Base-by-base conservation (phyloP, 345 rosid genomes). In the Eucalyptus pumila region DNA sequence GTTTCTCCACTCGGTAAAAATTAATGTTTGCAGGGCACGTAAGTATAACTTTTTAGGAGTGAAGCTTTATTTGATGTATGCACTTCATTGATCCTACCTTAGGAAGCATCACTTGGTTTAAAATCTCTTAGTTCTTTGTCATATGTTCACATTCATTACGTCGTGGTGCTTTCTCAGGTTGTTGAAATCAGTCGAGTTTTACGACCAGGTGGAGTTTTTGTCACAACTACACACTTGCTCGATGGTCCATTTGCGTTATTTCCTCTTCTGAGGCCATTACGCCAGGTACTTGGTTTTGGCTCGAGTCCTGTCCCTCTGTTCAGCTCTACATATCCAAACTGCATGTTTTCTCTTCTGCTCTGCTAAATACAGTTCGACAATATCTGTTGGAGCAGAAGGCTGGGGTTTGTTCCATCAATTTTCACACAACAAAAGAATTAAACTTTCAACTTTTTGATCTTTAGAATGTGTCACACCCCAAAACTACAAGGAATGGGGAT, bases 131-230 rank as follows among this genome's bases (percentile, higher is more conserved):
- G 47, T 76, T 37, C 83, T 76, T 76, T 76, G 83, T 76, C 85
- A 40, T 76, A 40, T 44, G 85, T 30, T 76, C 30, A 37, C 85
- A 76, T 76, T 76, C 83, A 76, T 76, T 42, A 76, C 4, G 3
- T 21, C 15, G 3, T 40, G 47, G 47, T 27, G 86, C 60, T 87
- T 88, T 86, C 60, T 60, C 87, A 95, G 99, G 96, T 96, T 44
- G 99, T 99, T 88, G 97, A 97, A 92, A 95, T 96, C 92, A 94
- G 98, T 93, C 94, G 99, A 90, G 96, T 95, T 91, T 91, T 97
- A 88, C 94, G 90, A 91, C 99, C 99, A 49, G 98, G 96, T 86
- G 99, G 98, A 89, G 95, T 96, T 81, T 95, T 97, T 90, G 99
- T 97, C 19, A 98, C 94, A 37, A 93, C 97, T 62, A 96, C 99